A percentile compares a stretch with the other conserved stretches of the same genome.
Conservation (phyloP, 2,329 filamentous ascomycete species). For the Colletotrichum sp. region DNA sequence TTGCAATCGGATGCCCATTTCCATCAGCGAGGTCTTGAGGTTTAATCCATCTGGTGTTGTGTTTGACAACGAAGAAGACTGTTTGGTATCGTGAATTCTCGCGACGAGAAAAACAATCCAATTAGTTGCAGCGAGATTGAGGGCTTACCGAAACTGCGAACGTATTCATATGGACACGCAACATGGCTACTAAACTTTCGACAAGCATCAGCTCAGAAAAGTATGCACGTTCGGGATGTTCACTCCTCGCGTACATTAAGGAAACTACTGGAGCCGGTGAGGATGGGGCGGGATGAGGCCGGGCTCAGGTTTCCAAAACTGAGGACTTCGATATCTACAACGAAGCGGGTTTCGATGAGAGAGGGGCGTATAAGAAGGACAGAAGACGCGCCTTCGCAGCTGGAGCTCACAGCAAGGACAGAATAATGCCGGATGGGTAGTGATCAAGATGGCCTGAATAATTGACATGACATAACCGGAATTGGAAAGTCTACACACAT, state of each 20-base stretch:
- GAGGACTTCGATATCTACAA: not conserved
- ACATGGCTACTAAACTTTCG: not conserved
- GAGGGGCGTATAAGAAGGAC: not conserved
- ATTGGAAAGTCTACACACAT: too few relatives aligned
- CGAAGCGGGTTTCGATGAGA: not conserved
- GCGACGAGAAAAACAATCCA: not conserved
- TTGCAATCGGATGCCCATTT: accelerated
- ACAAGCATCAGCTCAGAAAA: not conserved
- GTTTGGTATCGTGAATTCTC: too few relatives aligned
- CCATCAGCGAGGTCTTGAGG: not conserved
- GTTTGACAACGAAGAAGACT: not conserved
- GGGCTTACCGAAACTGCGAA: accelerated
- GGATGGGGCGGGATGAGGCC: not conserved
- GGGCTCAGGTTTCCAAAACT: accelerated
- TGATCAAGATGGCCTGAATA: too few relatives aligned
- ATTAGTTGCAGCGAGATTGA: not conserved
- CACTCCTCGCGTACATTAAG: not conserved
- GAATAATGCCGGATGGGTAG: too few relatives aligned
- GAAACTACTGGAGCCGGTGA: accelerated
- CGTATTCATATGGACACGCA: not conserved
- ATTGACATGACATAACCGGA: too few relatives aligned
- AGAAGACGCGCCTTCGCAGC: not conserved
- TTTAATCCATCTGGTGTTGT: accelerated
- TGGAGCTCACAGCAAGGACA: not conserved
- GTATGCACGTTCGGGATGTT: not conserved